Evolutionary conservation across 306 rosid species (phyloP).

Genomic region (Hippophae rhamnoides): DNA sequence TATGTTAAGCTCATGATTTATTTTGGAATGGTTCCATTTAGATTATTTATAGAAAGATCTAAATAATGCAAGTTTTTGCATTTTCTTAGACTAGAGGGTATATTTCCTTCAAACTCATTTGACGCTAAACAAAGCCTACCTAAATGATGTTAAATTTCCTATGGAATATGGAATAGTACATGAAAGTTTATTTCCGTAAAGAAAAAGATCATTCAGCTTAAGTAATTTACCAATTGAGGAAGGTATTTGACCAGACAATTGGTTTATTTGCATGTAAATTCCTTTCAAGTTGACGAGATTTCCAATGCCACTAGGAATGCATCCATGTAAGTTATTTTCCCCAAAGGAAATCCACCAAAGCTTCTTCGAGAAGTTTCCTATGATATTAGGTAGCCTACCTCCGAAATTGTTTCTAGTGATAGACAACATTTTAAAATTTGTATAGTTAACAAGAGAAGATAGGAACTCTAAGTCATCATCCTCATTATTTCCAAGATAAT

Average conservation of each 20-base stretch:
- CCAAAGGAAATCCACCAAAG: neutral
- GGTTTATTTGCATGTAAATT: constrained; percentile 1
- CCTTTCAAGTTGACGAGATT: constrained; percentile 15
- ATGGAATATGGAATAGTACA: constrained; percentile 23
- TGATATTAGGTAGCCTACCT: constrained; percentile 15
- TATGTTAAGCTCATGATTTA: constrained; percentile 13
- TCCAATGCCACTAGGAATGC: constrained; percentile 14
- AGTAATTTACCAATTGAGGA: constrained; percentile 6
- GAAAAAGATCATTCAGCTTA: neutral
- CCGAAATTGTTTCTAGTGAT: constrained; percentile 18
- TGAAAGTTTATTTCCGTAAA: constrained; percentile 1
- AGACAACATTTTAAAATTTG: neutral
- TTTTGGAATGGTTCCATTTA: constrained; percentile 19
- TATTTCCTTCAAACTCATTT: constrained; percentile 15
- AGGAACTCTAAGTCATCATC: constrained; percentile 21
- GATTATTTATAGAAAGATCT: constrained; percentile 10
- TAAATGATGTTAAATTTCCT: constrained; percentile 15
- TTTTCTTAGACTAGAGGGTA: constrained; percentile 3
- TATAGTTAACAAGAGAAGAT: constrained; percentile 15
- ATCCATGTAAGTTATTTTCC: constrained; percentile 15
- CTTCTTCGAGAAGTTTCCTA: constrained; percentile 22
- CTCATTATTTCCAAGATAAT: constrained; percentile 14
- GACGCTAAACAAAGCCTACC: neutral
- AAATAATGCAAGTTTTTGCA: neutral
- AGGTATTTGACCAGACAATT: constrained; percentile 18